These are phyloP conservation scores for Phytophthora citrophthora DNA, from an alignment of 352 stramenopile genomes.

Conservation along the genomic window DNA sequence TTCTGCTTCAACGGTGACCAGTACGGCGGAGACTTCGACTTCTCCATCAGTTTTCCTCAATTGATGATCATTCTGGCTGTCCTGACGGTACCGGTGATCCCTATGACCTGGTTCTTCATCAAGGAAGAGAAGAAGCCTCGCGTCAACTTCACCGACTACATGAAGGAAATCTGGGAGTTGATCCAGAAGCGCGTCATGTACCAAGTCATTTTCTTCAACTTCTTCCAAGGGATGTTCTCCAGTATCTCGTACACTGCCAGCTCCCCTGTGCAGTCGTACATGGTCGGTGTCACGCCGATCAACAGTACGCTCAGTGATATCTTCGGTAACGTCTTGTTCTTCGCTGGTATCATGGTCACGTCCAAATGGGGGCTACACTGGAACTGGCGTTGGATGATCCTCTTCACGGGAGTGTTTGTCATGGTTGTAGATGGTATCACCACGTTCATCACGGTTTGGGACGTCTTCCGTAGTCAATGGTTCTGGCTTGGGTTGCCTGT, in stretches of 20 bases:
- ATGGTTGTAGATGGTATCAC: constrained; percentile 18
- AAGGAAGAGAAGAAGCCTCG: constrained; percentile 44
- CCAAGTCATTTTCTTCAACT: constrained; percentile 49
- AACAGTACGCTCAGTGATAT: constrained; percentile 40
- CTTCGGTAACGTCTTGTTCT: constrained; percentile 35
- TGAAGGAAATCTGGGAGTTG: constrained; percentile 40
- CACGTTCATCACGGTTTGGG: constrained; percentile 23
- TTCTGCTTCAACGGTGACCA: constrained; percentile 40
- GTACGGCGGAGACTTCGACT: constrained; percentile 34
- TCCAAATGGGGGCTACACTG: constrained; percentile 27
- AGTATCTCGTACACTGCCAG: constrained; percentile 36
- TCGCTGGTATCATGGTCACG: constrained; percentile 13
- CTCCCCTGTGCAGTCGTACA: constrained; percentile 36
- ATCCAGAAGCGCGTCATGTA: constrained; percentile 46
- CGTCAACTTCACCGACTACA: constrained; percentile 35
- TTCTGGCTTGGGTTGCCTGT: constrained; percentile 21
- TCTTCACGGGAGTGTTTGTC: constrained; percentile 12
- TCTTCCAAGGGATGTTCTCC: constrained; percentile 44
- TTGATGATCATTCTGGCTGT: constrained; percentile 39
- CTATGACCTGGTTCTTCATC: constrained; percentile 48
- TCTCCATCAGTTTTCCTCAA: constrained; percentile 35
- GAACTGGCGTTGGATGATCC: constrained; percentile 45
- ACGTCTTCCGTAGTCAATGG: constrained; percentile 24
- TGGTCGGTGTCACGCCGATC: constrained; percentile 35
- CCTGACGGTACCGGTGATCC: constrained; percentile 26